Base-by-base conservation (phyloP, 345 rosid species). In the Arabidopsis suecica region DNA sequence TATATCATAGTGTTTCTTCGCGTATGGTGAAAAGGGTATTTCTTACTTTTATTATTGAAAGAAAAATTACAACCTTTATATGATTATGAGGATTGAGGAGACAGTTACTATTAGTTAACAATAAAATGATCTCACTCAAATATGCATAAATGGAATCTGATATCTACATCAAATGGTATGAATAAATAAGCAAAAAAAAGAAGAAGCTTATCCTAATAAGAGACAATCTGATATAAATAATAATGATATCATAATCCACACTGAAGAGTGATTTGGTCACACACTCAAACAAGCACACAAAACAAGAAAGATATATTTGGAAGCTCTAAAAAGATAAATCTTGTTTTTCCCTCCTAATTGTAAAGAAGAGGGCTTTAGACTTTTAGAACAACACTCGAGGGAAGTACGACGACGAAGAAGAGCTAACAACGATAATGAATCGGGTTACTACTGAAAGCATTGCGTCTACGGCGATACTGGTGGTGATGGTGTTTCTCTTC, bases 241-340 rank as follows among this genome's bases (percentile, higher is more conserved):
- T 5, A 38, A 32, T 42, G 45, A 63, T 32, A 32, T 42, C 36
- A 63, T 32, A 72, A 4, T 18, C 22, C 28, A 73, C 67, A 57
- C 42, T 36, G 60, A 66, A 22, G 68, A 40, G 62, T 68, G 56
- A 60, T 75, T 68, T 60, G 10, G 68, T 51, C 45, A 33, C 65
- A 14, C 65, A 16, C 65, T 47, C 60, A 13, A 40, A 23, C 34
- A 12, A 1, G 32, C 78, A 74, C 79, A 67, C 62, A 38, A 38
- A 38, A 37, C 78, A 67, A 67, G 67, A 25, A 47, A 18, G 32
- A 40, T 50, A 40, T 50, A 50, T 68, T 14, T 51, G 55, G 68
- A 75, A 59, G 50, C 53, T 49, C 68, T 47, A 14, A 16, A 67
- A 74, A 16, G 68, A 75, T 75, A 75, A 67, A 75, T 67, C 54